phyloP scores from a whole-genome alignment of 2,329 filamentous ascomycete species.

The Cryphonectria parasitica region DNA sequence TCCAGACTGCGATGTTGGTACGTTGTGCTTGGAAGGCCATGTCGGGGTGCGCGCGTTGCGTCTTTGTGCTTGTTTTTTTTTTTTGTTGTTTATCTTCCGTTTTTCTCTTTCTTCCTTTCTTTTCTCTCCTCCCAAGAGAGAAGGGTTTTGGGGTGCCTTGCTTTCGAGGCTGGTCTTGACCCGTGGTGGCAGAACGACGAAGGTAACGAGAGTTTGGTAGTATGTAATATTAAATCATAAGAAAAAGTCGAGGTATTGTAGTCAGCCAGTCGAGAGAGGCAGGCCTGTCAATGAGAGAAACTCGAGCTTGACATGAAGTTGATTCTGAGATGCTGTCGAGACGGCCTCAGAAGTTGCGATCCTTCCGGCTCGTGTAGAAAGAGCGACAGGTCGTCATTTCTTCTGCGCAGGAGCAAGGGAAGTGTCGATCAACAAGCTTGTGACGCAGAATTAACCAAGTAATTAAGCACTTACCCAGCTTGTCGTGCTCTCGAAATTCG shows the following conservation, averaged over 20 bases:
- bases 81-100: background rate
- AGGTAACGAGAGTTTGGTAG: background rate
- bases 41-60: background rate
- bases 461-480: background rate
- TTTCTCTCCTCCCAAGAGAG: no score
- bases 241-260: background rate
- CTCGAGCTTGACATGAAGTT: background rate
- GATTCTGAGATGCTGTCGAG: background rate
- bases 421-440: background rate
- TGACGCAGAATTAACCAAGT: background rate
- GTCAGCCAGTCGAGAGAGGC: background rate
- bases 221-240: no score
- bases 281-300: background rate
- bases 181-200: background rate
- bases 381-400: background rate
- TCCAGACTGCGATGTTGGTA: constrained; percentile 11
- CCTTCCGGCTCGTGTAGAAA: background rate
- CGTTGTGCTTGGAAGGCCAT: background rate
- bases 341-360: background rate
- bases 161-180: background rate
- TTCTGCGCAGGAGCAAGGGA: background rate
- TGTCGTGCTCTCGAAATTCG: background rate
- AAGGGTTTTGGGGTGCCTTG: no score
- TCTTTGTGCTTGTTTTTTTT: background rate
- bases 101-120: background rate